Conservation (phyloP, 257 asterid species). For the Capsicum pubescens region DNA sequence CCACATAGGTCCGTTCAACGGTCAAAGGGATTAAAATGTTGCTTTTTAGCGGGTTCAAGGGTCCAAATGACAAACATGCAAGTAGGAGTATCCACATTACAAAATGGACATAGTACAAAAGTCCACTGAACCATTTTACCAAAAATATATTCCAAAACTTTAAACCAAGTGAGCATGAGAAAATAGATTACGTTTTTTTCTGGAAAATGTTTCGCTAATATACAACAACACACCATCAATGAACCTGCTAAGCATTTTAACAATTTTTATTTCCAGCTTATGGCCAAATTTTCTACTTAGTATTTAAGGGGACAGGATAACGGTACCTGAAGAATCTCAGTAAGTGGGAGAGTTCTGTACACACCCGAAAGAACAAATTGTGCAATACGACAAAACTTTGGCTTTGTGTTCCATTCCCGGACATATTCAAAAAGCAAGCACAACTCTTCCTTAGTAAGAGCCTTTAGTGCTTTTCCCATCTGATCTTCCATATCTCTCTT, state of each 20-base stretch:
- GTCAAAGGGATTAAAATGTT: too few relatives aligned
- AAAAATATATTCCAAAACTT: too few relatives aligned
- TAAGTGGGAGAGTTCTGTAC: conserved; percentile 66
- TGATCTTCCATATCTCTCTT: conserved; percentile 50
- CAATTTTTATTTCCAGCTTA: background rate
- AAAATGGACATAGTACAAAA: too few relatives aligned
- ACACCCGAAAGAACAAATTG: conserved; percentile 65
- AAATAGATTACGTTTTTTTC: too few relatives aligned
- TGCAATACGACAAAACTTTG: conserved; percentile 81
- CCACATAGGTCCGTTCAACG: too few relatives aligned
- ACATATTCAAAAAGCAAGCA: conserved; percentile 70
- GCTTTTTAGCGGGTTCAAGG: too few relatives aligned
- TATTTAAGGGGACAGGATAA: conserved; percentile 24
- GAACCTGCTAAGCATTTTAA: background rate
- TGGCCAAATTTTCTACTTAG: background rate
- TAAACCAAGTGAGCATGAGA: too few relatives aligned
- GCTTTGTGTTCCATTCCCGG: conserved; percentile 93
- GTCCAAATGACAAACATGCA: too few relatives aligned
- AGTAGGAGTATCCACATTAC: too few relatives aligned
- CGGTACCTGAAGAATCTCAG: conserved; percentile 67
- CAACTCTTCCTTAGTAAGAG: conserved; percentile 67
- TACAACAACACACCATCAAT: background rate
- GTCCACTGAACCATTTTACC: too few relatives aligned
- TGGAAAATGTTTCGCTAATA: too few relatives aligned
- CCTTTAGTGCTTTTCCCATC: conserved; percentile 64